Evolutionary conservation across 2,329 filamentous ascomycete genomes (phyloP).

Genomic region (Epichloe sylvatica): DNA sequence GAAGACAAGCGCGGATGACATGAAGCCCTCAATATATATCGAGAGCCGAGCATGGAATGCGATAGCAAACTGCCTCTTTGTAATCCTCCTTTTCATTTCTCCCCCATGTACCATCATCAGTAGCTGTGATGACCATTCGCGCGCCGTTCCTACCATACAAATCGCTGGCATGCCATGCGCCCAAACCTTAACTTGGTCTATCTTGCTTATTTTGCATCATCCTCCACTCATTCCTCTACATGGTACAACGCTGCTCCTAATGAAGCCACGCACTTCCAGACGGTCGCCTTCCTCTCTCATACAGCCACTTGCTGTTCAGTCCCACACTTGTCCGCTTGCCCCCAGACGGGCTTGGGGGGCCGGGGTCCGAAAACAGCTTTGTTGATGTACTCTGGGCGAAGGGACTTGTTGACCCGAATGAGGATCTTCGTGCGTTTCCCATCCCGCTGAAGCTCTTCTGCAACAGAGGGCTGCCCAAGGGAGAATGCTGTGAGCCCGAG

Average conservation of each 20-base stretch:
- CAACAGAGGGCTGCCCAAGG: slow-evolving; percentile 40
- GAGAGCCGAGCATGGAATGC: too few species aligned
- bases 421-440: slow-evolving; percentile 41
- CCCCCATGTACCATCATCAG: not conserved
- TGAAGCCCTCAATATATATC: too few species aligned
- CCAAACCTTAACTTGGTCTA: not conserved
- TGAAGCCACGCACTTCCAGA: slow-evolving; percentile 29
- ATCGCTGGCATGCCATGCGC: not conserved
- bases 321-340: slow-evolving; percentile 60
- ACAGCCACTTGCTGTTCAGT: slow-evolving; percentile 88
- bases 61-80: not conserved
- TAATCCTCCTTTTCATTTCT: not conserved
- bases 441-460: slow-evolving; percentile 49
- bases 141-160: slow-evolving; percentile 1
- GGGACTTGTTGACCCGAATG: slow-evolving; percentile 44
- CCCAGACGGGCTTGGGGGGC: slow-evolving; percentile 50
- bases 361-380: slow-evolving; percentile 42
- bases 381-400: slow-evolving; percentile 35
- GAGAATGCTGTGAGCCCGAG: slow-evolving; percentile 34
- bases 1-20: too few species aligned
- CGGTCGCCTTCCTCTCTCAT: slow-evolving; percentile 60
- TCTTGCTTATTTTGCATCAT: not conserved
- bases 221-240: not conserved
- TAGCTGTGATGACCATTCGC: not conserved
- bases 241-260: slow-evolving; percentile 5